These are phyloP conservation scores for Euphorbia corollata DNA, from an alignment of 441 rosid species.

Conservation along the genomic window DNA sequence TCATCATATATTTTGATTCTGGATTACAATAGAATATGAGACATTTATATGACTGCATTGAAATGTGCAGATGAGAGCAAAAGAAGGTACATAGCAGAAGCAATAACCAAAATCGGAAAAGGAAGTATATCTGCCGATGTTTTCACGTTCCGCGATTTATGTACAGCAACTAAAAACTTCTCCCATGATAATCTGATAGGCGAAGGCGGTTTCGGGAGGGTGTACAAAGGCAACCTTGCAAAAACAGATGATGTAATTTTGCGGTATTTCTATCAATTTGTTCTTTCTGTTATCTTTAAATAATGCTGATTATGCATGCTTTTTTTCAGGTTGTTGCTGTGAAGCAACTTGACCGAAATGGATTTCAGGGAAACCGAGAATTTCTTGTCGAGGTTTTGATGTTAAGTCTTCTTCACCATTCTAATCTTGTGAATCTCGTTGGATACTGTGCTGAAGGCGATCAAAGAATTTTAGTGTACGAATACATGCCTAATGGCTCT, in stretches of 20 bases:
- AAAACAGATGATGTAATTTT: constrained; percentile 37
- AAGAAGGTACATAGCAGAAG: constrained; percentile 61
- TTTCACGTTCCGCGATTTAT: constrained; percentile 58
- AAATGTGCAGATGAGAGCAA: constrained; percentile 55
- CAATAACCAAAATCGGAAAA: constrained; percentile 56
- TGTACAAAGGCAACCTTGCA: constrained; percentile 59
- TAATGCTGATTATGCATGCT: too few species aligned
- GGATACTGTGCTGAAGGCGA: constrained; percentile 85
- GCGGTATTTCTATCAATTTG: neutral
- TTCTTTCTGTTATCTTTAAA: neutral
- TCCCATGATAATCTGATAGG: constrained; percentile 59
- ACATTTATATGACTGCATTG: neutral
- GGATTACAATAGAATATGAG: too few species aligned
- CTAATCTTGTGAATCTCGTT: constrained; percentile 74
- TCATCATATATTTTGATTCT: too few species aligned
- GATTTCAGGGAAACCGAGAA: constrained; percentile 91
- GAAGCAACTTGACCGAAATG: constrained; percentile 88
- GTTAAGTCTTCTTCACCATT: constrained; percentile 77
- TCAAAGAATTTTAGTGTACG: constrained; percentile 70
- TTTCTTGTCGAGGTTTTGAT: constrained; percentile 87
- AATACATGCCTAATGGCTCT: constrained; percentile 67
- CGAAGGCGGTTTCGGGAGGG: constrained; percentile 98
- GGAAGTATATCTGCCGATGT: constrained; percentile 55
- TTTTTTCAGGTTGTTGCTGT: constrained; percentile 64
- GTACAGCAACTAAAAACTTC: constrained; percentile 61